Percentiles rank a stretch among this genome's conserved stretches.
These are phyloP conservation scores for Rhynchospora pubera DNA, from an alignment of 176 grass and related monocot genomes.

Conservation along the genomic window DNA sequence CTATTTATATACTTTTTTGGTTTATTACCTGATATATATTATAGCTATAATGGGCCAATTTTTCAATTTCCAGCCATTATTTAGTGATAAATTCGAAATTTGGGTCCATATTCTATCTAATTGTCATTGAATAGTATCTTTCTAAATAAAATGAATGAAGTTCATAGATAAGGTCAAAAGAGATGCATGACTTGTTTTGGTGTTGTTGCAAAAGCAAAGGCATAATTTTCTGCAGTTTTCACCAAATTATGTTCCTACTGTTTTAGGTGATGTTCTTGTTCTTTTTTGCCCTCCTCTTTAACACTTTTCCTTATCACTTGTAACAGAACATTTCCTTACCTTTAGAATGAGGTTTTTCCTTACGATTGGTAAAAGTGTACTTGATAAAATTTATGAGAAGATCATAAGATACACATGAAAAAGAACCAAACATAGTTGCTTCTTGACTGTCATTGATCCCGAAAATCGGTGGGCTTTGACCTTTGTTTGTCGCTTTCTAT, in stretches of 20 bases:
- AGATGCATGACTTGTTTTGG: background rate
- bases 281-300: background rate
- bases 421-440: background rate
- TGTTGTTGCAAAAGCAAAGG: background rate
- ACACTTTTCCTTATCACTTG: background rate
- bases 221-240: background rate
- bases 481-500: conserved; percentile 3
- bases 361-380: background rate
- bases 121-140: background rate
- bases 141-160: background rate
- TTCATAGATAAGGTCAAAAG: background rate
- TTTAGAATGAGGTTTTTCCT: conserved; percentile 1
- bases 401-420: background rate
- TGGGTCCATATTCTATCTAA: background rate
- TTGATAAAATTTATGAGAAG: background rate
- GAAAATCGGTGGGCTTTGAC: background rate
- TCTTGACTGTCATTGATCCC: conserved; percentile 8
- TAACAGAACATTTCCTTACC: background rate
- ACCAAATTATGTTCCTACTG: background rate
- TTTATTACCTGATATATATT: background rate
- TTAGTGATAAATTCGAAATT: background rate
- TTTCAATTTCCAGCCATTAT: background rate
- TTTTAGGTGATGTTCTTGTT: background rate
- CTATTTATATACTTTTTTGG: background rate
- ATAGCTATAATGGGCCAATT: background rate